Percentiles rank a stretch among this genome's conserved stretches.
Conservation (phyloP, 2,329 filamentous ascomycete species). For the Aspergillus glaucus region DNA sequence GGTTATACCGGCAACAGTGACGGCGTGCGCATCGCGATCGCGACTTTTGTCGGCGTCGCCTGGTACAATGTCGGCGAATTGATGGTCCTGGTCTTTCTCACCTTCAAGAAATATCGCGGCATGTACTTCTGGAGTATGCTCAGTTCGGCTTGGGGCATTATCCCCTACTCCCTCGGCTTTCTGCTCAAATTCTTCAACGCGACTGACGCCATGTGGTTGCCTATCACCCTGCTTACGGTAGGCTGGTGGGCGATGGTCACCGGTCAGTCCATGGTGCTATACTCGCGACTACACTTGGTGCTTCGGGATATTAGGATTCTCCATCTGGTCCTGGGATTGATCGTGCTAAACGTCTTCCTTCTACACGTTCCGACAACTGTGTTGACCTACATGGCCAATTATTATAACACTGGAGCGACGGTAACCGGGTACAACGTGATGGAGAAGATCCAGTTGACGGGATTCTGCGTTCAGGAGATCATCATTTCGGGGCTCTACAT, state of each 20-base stretch:
- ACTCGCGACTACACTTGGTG: conserved; percentile 54
- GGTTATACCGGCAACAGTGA: conserved; percentile 20
- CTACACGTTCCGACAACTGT: conserved; percentile 49
- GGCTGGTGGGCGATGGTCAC: conserved; percentile 55
- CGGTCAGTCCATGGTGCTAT: conserved; percentile 54
- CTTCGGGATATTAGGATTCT: conserved; percentile 43
- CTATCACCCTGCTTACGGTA: conserved; percentile 37
- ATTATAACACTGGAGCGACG: conserved; percentile 10
- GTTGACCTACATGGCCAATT: conserved; percentile 42
- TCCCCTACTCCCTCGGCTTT: conserved; percentile 34
- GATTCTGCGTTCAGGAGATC: conserved; percentile 39
- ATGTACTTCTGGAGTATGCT: conserved; percentile 48
- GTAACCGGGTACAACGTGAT: conserved; percentile 19
- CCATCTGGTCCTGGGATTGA: conserved; percentile 49
- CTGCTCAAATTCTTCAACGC: conserved; percentile 22
- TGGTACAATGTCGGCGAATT: conserved; percentile 38
- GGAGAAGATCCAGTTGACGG: conserved; percentile 35
- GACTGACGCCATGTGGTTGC: conserved; percentile 14
- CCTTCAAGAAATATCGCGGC: conserved; percentile 43
- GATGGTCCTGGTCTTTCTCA: conserved; percentile 41
- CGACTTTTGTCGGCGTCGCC: conserved; percentile 21
- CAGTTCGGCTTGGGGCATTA: conserved; percentile 37
- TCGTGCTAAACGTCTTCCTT: conserved; percentile 48
- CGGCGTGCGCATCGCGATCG: conserved; percentile 22
- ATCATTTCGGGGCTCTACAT: conserved; percentile 44